Percentiles rank a stretch among this genome's conserved stretches.
Evolutionary conservation across 352 stramenopile species (phyloP).

Genomic region (Phytophthora constricta): DNA sequence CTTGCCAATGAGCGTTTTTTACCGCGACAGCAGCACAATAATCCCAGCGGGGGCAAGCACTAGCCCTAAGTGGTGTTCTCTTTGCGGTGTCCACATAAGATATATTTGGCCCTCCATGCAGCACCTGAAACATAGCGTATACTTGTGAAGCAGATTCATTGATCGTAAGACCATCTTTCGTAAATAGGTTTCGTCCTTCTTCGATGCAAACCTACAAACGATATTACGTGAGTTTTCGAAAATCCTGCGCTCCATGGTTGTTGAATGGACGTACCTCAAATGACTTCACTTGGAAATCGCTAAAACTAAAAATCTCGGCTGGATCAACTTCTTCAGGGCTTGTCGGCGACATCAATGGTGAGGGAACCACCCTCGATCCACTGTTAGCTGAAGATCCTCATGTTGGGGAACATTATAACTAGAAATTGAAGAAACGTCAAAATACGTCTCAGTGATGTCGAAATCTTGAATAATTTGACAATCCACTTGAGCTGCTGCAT

Average conservation of each 20-base stretch:
- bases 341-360: slow-evolving; percentile 17
- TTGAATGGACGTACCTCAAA: slow-evolving; percentile 21
- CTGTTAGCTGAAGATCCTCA: too few species aligned
- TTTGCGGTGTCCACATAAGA: not conserved
- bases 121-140: slow-evolving; percentile 5
- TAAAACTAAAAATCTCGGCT: not conserved
- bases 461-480: not conserved
- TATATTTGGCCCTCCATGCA: not conserved
- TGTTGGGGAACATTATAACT: too few species aligned
- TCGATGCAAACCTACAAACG: slow-evolving; percentile 22
- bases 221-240: not conserved
- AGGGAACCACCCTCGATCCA: not conserved
- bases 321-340: slow-evolving; percentile 19
- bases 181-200: slow-evolving; percentile 22
- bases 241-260: too few species aligned
- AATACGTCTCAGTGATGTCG: not conserved
- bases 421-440: too few species aligned
- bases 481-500: too few species aligned
- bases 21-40: not conserved
- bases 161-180: not conserved
- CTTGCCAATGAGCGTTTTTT: not conserved
- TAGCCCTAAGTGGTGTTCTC: not conserved
- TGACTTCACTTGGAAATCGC: not conserved
- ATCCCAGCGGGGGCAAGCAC: slow-evolving; percentile 3
- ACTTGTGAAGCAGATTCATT: not conserved